Conservation (phyloP, 2,329 filamentous ascomycete species). For the Amauroascus niger region DNA sequence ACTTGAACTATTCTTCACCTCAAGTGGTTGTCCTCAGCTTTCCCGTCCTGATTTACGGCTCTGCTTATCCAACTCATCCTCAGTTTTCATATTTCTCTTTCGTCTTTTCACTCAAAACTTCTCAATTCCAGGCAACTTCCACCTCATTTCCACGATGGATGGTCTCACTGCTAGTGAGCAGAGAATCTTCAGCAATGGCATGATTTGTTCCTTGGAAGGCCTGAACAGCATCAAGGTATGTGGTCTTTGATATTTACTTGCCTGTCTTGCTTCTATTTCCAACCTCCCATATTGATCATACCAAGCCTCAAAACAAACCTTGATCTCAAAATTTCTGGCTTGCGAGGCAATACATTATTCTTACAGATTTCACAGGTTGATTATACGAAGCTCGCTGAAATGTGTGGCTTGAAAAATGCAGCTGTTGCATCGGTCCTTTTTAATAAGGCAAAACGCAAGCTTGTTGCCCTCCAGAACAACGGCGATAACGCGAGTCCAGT, state of each 20-base stretch:
- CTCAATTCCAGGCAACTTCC: neutral
- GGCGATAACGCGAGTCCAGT: neutral
- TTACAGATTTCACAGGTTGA: conserved; percentile 28
- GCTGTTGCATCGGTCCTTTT: conserved; percentile 30
- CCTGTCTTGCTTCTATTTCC: neutral
- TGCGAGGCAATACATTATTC: neutral
- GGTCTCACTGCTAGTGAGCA: conserved; percentile 20
- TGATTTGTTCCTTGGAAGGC: conserved; percentile 15
- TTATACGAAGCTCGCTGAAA: conserved; percentile 30
- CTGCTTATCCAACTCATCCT: neutral
- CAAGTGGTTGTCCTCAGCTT: neutral
- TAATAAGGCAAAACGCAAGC: conserved; percentile 31
- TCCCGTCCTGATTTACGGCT: neutral
- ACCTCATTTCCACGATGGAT: conserved; percentile 13
- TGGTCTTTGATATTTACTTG: neutral
- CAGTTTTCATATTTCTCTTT: neutral
- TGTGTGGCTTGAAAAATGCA: conserved; percentile 30
- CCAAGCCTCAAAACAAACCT: neutral
- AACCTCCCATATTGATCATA: neutral
- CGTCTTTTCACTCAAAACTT: neutral
- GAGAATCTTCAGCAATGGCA: conserved; percentile 19
- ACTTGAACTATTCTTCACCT: neutral
- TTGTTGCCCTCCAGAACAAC: conserved; percentile 19
- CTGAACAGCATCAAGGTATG: conserved; percentile 17
- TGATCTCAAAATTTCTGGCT: neutral